A percentile compares a stretch with the other conserved stretches of the same genome.
phyloP scores from a whole-genome alignment of 2,329 filamentous ascomycete species.

The Arthrobotrys megalospora region DNA sequence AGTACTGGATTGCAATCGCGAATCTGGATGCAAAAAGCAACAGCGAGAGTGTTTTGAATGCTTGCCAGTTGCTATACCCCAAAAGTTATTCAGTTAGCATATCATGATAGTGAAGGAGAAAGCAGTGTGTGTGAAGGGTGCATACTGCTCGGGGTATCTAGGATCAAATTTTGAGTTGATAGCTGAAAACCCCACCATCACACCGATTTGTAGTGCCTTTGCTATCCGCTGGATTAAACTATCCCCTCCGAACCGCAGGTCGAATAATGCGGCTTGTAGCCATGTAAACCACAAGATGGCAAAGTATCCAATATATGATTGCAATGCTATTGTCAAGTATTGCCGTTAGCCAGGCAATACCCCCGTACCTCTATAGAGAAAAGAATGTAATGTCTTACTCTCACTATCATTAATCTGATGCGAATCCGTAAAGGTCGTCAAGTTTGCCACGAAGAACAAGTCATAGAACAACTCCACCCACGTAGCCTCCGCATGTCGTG shows the following conservation, averaged over 20 bases:
- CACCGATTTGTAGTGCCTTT: constrained; percentile 75
- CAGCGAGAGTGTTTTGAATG: constrained; percentile 62
- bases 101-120: background rate
- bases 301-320: constrained; percentile 72
- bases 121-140: background rate
- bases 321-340: constrained; percentile 65
- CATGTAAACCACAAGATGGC: constrained; percentile 78
- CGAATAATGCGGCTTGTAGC: constrained; percentile 76
- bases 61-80: constrained; percentile 36
- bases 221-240: constrained; percentile 75
- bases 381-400: constrained; percentile 64
- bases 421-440: constrained; percentile 75
- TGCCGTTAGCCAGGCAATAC: constrained; percentile 3
- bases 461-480: constrained; percentile 75
- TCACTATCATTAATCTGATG: constrained; percentile 72
- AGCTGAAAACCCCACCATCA: constrained; percentile 77
- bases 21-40: constrained; percentile 71
- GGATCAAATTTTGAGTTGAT: constrained; percentile 69
- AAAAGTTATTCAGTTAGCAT: background rate
- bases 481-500: constrained; percentile 68
- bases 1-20: constrained; percentile 73
- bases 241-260: constrained; percentile 77
- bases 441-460: constrained; percentile 76
- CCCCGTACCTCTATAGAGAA: background rate
- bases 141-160: constrained; percentile 52